phyloP scores from a whole-genome alignment of 192 early-diverging fungal genomes.

The Backusella sp. region DNA sequence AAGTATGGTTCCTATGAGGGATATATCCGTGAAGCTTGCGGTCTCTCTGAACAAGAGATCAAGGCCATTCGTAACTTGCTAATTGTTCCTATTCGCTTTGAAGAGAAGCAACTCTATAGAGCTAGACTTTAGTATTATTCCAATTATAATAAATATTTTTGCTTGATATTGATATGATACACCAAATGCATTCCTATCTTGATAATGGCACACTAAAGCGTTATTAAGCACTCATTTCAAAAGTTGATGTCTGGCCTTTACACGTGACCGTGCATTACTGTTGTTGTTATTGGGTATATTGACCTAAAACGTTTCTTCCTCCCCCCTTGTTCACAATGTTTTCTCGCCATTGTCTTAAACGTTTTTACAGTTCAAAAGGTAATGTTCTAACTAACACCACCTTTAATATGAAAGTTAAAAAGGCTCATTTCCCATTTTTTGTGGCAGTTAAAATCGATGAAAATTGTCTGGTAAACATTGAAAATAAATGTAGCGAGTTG shows the following conservation, averaged over 20 bases:
- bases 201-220: neutral
- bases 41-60: conserved; percentile 38
- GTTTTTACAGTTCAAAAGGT: neutral
- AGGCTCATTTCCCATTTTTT: neutral
- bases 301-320: neutral
- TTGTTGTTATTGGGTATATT: neutral
- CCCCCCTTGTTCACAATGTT: neutral
- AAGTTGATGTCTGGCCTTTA: neutral
- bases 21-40: conserved; percentile 41
- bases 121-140: conserved; percentile 9
- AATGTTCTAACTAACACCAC: neutral
- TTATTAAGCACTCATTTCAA: no score
- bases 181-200: no score
- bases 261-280: neutral
- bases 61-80: conserved; percentile 41
- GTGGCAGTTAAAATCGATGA: neutral
- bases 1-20: conserved; percentile 48
- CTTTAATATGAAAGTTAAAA: no score
- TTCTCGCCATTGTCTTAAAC: neutral
- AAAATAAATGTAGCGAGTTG: neutral
- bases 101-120: conserved; percentile 31
- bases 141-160: neutral
- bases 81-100: conserved; percentile 41
- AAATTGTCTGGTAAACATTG: neutral
- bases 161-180: neutral